Evolutionary conservation across 73 alveolate genomes (phyloP).

Genomic region (Tetrahymena elliotti): DNA sequence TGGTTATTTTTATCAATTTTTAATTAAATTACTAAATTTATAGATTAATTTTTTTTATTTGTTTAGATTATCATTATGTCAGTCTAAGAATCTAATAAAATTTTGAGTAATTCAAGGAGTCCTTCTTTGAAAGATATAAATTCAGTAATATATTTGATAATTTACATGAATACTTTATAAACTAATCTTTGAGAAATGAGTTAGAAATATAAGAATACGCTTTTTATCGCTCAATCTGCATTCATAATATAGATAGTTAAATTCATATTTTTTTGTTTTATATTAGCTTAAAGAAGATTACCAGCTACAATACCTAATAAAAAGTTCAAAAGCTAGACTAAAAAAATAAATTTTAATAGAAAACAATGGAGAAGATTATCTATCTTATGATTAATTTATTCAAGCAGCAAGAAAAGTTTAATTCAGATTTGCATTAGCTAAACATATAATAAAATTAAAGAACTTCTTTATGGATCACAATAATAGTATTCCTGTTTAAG

Average conservation of each 20-base stretch:
- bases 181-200: no score
- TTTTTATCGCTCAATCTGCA: no score
- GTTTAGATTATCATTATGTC: neutral
- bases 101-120: neutral
- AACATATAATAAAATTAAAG: neutral
- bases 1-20: neutral
- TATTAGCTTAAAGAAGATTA: neutral
- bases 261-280: neutral
- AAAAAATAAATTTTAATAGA: neutral
- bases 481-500: neutral
- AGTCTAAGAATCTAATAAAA: neutral
- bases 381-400: neutral
- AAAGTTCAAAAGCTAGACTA: neutral
- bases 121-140: neutral
- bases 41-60: neutral
- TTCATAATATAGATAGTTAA: no score
- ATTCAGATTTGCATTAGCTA: neutral
- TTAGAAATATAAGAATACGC: no score
- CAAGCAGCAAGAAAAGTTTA: neutral
- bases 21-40: neutral
- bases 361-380: neutral
- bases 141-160: neutral
- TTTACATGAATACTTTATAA: neutral
- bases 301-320: neutral
- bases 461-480: neutral